These are phyloP conservation scores for Cordyceps farinosa DNA, from an alignment of 2,329 filamentous ascomycete genomes.

Conservation along the genomic window DNA sequence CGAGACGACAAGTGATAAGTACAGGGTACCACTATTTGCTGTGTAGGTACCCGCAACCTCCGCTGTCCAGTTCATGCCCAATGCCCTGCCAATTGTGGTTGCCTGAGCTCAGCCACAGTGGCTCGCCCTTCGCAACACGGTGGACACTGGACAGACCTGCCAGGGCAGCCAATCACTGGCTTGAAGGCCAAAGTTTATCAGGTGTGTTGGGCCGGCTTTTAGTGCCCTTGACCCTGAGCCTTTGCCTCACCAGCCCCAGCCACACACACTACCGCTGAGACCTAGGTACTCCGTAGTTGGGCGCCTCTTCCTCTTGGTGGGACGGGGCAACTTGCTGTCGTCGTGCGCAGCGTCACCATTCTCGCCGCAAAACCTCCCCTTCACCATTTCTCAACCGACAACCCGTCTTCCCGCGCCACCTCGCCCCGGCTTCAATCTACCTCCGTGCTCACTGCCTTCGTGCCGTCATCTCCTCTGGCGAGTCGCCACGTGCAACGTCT, in stretches of 20 bases:
- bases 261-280: conserved; percentile 1
- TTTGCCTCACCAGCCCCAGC: neutral
- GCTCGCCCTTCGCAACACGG: neutral
- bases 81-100: neutral
- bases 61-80: neutral
- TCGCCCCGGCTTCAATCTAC: neutral
- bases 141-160: neutral
- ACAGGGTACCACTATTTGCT: neutral
- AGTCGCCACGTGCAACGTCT: neutral
- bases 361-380: conserved; percentile 12
- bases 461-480: neutral
- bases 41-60: neutral
- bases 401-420: neutral
- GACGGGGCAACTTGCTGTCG: conserved; percentile 15
- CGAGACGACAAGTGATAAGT: neutral
- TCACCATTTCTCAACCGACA: neutral
- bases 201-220: neutral
- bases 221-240: neutral
- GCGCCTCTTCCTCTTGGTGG: conserved; percentile 11
- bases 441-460: neutral
- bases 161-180: too few relatives aligned
- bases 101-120: conserved; percentile 12
- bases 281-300: neutral
- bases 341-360: conserved; percentile 15
- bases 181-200: neutral